phyloP scores from a whole-genome alignment of 768 basidiomycete genomes.

The Scleroderma citrinum region DNA sequence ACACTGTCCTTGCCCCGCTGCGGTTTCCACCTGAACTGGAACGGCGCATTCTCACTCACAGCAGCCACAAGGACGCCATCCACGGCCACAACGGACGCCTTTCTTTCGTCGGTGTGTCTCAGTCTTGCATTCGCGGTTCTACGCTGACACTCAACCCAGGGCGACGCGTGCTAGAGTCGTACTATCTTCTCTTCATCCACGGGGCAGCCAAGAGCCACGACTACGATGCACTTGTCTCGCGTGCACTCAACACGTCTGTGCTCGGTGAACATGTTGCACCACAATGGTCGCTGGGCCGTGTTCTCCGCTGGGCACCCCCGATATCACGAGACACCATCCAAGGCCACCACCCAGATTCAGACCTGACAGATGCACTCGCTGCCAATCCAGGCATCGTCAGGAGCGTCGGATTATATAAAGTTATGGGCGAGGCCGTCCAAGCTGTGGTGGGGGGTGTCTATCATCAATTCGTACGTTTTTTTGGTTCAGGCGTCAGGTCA shows the following conservation, averaged over 20 bases:
- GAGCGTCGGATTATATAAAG: slow-evolving; percentile 67
- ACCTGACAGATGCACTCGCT: slow-evolving; percentile 25
- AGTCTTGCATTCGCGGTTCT: background rate
- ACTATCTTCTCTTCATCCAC: slow-evolving; percentile 66
- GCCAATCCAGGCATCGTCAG: slow-evolving; percentile 33
- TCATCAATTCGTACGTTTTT: slow-evolving; percentile 65
- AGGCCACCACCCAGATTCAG: slow-evolving; percentile 15
- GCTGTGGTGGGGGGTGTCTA: slow-evolving; percentile 73
- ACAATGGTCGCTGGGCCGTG: slow-evolving; percentile 66
- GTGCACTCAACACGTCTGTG: slow-evolving; percentile 60
- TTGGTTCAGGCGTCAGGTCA: slow-evolving; percentile 17
- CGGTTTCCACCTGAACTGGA: slow-evolving; percentile 68
- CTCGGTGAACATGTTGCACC: slow-evolving; percentile 72
- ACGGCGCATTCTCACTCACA: slow-evolving; percentile 69
- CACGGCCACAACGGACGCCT: slow-evolving; percentile 69
- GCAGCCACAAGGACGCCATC: slow-evolving; percentile 59
- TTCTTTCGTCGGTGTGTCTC: slow-evolving; percentile 57
- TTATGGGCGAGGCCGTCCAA: slow-evolving; percentile 71
- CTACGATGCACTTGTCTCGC: slow-evolving; percentile 50
- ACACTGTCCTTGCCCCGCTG: slow-evolving; percentile 57
- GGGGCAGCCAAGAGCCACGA: slow-evolving; percentile 49
- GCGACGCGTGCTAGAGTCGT: slow-evolving; percentile 71
- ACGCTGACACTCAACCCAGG: slow-evolving; percentile 35
- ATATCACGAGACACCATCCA: slow-evolving; percentile 33
- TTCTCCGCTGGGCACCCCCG: slow-evolving; percentile 72